Percentiles rank a stretch among this genome's conserved stretches.
Evolutionary conservation across 73 alveolate species (phyloP).

Genomic region (Stentor roeselii): DNA sequence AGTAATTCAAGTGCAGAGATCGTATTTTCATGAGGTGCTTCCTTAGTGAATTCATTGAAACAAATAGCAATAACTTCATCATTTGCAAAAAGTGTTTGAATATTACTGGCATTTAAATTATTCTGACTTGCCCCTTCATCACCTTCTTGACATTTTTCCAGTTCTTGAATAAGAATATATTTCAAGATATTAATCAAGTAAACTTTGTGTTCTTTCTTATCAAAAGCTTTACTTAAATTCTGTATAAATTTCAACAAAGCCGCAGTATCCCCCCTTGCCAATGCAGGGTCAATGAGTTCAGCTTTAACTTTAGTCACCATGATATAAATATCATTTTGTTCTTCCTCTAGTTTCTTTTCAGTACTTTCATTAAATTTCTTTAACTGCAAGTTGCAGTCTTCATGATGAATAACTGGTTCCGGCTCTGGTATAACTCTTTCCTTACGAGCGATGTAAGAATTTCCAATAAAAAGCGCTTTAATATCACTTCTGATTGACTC

Average conservation of each 20-base stretch:
- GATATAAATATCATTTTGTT: background rate
- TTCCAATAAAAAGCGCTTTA: background rate
- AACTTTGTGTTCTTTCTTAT: background rate
- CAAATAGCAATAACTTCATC: background rate
- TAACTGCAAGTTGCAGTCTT: background rate
- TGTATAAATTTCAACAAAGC: constrained; percentile 10
- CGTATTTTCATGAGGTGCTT: background rate
- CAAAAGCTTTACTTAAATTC: background rate
- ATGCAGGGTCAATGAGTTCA: background rate
- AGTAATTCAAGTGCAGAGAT: background rate
- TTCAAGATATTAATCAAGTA: background rate
- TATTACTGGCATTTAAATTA: background rate
- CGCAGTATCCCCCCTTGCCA: background rate
- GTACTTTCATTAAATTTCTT: background rate
- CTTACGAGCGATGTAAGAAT: background rate
- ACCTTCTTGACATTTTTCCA: background rate
- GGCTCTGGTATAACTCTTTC: background rate
- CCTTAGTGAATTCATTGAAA: background rate
- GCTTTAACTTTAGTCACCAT: background rate
- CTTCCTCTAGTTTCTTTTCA: background rate
- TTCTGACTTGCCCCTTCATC: too few relatives aligned
- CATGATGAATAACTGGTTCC: background rate
- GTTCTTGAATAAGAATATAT: background rate
- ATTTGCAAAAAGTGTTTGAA: background rate
- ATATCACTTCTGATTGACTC: background rate